Conservation (phyloP, 805 yeast species). For the Spencermartinsiella europaea region DNA sequence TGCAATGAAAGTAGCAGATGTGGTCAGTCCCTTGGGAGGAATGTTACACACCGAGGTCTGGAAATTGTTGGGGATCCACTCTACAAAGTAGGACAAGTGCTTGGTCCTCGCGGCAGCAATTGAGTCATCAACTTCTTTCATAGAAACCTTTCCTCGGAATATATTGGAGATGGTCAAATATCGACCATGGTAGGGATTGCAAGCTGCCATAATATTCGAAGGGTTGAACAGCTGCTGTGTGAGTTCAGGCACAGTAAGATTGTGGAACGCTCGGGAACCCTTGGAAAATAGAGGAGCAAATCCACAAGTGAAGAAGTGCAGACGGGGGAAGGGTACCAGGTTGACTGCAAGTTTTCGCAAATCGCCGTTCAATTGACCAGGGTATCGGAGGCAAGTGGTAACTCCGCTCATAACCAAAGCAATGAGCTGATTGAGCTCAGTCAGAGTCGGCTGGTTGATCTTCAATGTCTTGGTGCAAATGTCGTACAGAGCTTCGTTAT, state of each 20-base stretch:
- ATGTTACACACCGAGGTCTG: constrained; percentile 93
- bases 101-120: constrained; percentile 82
- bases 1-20: constrained; percentile 92
- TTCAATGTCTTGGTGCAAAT: constrained; percentile 84
- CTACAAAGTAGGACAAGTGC: constrained; percentile 79
- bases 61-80: constrained; percentile 96
- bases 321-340: constrained; percentile 92
- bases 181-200: constrained; percentile 89
- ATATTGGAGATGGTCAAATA: constrained; percentile 91
- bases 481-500: constrained; percentile 89
- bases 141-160: constrained; percentile 90
- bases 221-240: constrained; percentile 95
- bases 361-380: constrained; percentile 93
- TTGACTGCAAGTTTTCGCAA: constrained; percentile 90
- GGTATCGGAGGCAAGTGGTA: constrained; percentile 90
- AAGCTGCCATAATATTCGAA: constrained; percentile 92
- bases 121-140: constrained; percentile 92
- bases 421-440: constrained; percentile 76
- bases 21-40: constrained; percentile 79
- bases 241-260: constrained; percentile 84
- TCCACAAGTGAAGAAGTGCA: constrained; percentile 94
- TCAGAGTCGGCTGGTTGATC: constrained; percentile 71
- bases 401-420: constrained; percentile 95
- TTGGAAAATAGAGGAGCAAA: constrained; percentile 86
- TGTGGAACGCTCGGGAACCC: constrained; percentile 78